Base-by-base conservation (phyloP, 371 early-diverging fungal genomes). In the Actinomortierella wolfii region DNA sequence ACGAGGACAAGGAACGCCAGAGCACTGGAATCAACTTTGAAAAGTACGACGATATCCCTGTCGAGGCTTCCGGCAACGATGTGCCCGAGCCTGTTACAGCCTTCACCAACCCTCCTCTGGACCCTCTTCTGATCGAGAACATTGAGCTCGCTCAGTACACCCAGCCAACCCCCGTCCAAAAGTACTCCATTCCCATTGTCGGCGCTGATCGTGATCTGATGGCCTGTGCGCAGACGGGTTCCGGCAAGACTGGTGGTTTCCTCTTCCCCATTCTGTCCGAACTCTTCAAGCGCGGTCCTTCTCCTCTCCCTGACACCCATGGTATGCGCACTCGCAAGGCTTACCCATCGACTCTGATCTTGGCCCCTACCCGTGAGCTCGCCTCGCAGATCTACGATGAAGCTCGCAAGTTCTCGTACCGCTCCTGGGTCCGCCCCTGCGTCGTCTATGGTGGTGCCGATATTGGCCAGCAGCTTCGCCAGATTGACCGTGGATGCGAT, bases 361-460 rank as follows among this genome's bases (percentile, higher is more conserved):
- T 99, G 67, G 94, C 97, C 20, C 97, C 97, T 3, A 99, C 99
- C 14, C 94, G 99, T 76, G 99, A 99, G 80, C 87, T 99, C 63
- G 96, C 98, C 29, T 88, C 89, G 59, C 99, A 99, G 83, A 99
- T 97, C 68, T 84, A 86, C 76, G 81, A 81, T 21, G 87, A 92
- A 79, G 90, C 92, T 3, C 83, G 85, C 63, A 92, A 92, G 69
- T 97, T 96, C 77, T 94, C 94, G 44, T 89, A 90, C 77, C 87
- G 92, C 63, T 95, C 96, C 42, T 92, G 92, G 82, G 92, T 98
- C 50, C 89, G 91, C 53, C 92, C 95, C 56, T 91, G 93, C 65
- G 96, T 96, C 57, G 90, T 95, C n/a, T 97, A 99, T 71, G 99
- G 96, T 76, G 99, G 99, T 62, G 98, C 95, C 14, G 92, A 96